Conservation (phyloP, 805 yeast genomes). For the Ogataea thermomethanolica region DNA sequence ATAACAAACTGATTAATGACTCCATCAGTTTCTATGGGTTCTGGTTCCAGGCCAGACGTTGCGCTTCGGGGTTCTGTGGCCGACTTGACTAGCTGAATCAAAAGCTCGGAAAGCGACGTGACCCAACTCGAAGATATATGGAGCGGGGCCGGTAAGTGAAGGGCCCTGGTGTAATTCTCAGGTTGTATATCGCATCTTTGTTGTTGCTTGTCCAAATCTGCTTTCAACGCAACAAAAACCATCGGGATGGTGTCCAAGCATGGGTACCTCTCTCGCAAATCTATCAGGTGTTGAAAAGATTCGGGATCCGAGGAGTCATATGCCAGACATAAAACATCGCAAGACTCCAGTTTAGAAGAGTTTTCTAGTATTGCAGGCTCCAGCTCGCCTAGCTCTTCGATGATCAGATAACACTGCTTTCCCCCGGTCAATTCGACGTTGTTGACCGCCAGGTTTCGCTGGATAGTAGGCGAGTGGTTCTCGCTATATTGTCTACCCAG, state of each 20-base stretch:
- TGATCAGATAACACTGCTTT: slow-evolving; percentile 85
- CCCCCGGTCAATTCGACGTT: slow-evolving; percentile 94
- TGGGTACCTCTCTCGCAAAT: slow-evolving; percentile 58
- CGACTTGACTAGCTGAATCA: slow-evolving; percentile 83
- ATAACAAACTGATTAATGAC: slow-evolving; percentile 49
- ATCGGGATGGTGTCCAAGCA: slow-evolving; percentile 66
- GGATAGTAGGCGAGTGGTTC: slow-evolving; percentile 74
- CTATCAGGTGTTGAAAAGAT: slow-evolving; percentile 78
- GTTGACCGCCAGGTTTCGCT: slow-evolving; percentile 80
- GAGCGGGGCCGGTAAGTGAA: slow-evolving; percentile 73
- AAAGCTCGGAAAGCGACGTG: slow-evolving; percentile 77
- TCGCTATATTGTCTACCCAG: slow-evolving; percentile 70
- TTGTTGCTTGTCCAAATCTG: slow-evolving; percentile 93
- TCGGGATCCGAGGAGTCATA: slow-evolving; percentile 97
- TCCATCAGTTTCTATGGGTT: slow-evolving; percentile 45
- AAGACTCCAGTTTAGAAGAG: slow-evolving; percentile 62
- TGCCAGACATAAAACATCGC: slow-evolving; percentile 86
- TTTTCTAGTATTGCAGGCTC: slow-evolving; percentile 82
- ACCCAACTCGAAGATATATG: slow-evolving; percentile 92
- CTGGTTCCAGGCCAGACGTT: slow-evolving; percentile 76
- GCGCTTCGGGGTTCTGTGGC: slow-evolving; percentile 75
- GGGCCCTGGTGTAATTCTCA: slow-evolving; percentile 69
- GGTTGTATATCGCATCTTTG: slow-evolving; percentile 86
- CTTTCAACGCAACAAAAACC: slow-evolving; percentile 87
- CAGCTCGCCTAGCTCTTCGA: slow-evolving; percentile 86